A percentile compares a stretch with the other conserved stretches of the same genome.
phyloP scores from a whole-genome alignment of 1,139 yeast genomes.

The Candida sp. region DNA sequence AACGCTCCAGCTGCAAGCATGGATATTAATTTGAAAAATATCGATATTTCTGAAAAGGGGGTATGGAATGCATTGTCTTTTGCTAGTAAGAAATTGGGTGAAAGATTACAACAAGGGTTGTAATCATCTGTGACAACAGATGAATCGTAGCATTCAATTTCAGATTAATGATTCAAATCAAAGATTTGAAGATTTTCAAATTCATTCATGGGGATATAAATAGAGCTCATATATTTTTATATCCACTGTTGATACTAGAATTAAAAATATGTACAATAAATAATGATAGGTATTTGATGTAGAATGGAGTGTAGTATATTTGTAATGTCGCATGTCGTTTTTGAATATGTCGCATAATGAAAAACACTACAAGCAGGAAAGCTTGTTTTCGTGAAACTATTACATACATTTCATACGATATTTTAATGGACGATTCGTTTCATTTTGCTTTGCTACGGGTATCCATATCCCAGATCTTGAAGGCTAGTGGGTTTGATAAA shows the following conservation, averaged over 20 bases:
- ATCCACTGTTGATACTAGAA: no score
- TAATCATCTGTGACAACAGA: slow-evolving; percentile 12
- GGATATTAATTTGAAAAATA: slow-evolving; percentile 55
- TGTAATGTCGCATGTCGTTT: neutral
- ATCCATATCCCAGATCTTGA: slow-evolving; percentile 63
- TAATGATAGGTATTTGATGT: no score
- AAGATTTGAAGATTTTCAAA: no score
- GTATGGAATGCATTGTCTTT: slow-evolving; percentile 84
- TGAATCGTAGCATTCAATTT: no score
- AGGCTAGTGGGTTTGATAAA: slow-evolving; percentile 71
- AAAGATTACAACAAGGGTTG: slow-evolving; percentile 78
- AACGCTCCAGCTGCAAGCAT: slow-evolving; percentile 54
- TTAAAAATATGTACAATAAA: no score
- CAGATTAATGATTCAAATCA: no score
- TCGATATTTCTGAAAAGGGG: slow-evolving; percentile 87
- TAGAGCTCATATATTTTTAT: no score
- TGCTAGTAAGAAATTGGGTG: slow-evolving; percentile 84
- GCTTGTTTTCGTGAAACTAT: neutral
- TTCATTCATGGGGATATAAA: no score
- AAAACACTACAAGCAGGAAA: neutral
- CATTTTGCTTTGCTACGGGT: slow-evolving; percentile 59
- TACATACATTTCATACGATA: neutral
- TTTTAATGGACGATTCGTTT: slow-evolving; percentile 37
- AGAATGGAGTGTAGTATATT: no score
- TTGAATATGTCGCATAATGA: neutral